A percentile compares a stretch with the other conserved stretches of the same genome.
Evolutionary conservation across 176 grass and related monocot genomes (phyloP).

Genomic region (Zoysia pacifica): DNA sequence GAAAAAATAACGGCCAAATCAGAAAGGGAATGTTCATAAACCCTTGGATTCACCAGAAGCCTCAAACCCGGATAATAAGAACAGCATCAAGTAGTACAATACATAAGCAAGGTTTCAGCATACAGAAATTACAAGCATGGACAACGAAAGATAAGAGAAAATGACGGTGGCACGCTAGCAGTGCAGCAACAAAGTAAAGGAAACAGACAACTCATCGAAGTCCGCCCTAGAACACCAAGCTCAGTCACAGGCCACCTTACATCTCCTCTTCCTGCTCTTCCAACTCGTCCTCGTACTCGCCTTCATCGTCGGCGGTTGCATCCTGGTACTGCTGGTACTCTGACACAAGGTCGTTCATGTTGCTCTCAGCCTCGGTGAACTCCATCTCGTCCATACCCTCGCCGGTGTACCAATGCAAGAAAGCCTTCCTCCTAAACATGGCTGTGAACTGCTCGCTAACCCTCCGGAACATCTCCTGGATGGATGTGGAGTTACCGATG

Average conservation of each 20-base stretch:
- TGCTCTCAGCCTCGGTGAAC: conserved; percentile 76
- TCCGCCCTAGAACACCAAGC: too few relatives aligned
- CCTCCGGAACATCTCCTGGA: conserved; percentile 80
- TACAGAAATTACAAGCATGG: too few relatives aligned
- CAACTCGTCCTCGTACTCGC: conserved; percentile 52
- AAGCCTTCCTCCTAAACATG: conserved; percentile 66
- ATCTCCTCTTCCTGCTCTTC: too few relatives aligned
- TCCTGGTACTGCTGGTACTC: conserved; percentile 79
- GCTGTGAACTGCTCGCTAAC: conserved; percentile 72
- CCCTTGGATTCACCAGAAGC: not conserved
- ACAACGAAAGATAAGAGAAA: too few relatives aligned
- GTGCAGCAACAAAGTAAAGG: too few relatives aligned
- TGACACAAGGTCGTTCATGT: conserved; percentile 61
- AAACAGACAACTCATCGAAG: too few relatives aligned
- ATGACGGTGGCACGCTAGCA: too few relatives aligned
- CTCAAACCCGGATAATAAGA: too few relatives aligned
- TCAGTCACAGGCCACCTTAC: too few relatives aligned
- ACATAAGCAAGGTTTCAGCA: too few relatives aligned
- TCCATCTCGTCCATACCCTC: conserved; percentile 81
- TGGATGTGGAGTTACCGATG: conserved; percentile 76
- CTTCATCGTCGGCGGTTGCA: conserved; percentile 55
- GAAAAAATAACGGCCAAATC: not conserved
- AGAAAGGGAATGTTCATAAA: too few relatives aligned
- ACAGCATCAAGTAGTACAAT: too few relatives aligned
- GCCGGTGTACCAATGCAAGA: conserved; percentile 61